Evolutionary conservation across 306 rosid genomes (phyloP).

Genomic region (Dalbergia cochinchinensis): DNA sequence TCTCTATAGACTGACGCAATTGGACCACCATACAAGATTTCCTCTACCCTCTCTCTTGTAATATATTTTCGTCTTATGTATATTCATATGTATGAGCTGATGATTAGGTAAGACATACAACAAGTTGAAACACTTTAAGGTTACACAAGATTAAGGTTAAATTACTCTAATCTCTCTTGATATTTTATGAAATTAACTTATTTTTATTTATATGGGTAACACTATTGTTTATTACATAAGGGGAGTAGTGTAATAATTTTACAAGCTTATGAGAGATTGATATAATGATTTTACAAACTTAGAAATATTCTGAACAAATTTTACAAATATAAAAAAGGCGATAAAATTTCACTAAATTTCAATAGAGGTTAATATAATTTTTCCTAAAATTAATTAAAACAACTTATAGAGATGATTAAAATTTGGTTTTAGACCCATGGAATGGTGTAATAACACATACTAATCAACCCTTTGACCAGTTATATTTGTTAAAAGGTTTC

Average conservation of each 20-base stretch:
- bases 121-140: neutral
- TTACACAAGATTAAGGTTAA: too few species aligned
- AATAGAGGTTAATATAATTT: too few species aligned
- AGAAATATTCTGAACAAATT: too few species aligned
- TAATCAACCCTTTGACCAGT: conserved; percentile 23
- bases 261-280: too few species aligned
- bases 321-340: too few species aligned
- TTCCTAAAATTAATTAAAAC: neutral
- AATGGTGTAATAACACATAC: conserved; percentile 13
- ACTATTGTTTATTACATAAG: too few species aligned
- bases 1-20: conserved; percentile 40
- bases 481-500: neutral
- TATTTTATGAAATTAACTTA: too few species aligned
- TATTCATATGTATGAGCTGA: neutral
- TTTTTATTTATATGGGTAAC: too few species aligned
- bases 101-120: conserved; percentile 34
- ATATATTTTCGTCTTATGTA: neutral
- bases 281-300: too few species aligned
- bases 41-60: neutral
- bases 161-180: too few species aligned
- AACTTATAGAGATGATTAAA: neutral
- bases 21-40: conserved; percentile 26
- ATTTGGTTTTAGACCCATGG: conserved; percentile 3
- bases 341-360: too few species aligned
- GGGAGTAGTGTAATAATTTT: too few species aligned